Conservation (phyloP, 2,329 filamentous ascomycete species). For the Lecanicillium sp. region DNA sequence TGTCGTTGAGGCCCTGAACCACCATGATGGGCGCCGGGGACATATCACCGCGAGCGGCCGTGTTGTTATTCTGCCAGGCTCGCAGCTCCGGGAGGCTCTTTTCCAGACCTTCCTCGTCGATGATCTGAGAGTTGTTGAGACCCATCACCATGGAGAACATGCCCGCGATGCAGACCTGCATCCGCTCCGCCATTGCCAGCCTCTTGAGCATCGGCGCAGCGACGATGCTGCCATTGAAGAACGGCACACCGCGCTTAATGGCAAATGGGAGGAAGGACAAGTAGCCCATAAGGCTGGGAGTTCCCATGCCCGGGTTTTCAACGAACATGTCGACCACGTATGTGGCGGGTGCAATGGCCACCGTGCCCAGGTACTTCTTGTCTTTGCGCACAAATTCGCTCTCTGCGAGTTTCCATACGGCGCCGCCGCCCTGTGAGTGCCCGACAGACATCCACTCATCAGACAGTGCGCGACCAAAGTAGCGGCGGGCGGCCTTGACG, state of each 20-base stretch:
- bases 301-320: neutral
- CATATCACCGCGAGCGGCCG: conserved; percentile 7
- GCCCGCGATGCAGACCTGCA: conserved; percentile 12
- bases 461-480: conserved; percentile 9
- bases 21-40: conserved; percentile 16
- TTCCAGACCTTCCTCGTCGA: neutral
- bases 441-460: conserved; percentile 15
- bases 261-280: conserved; percentile 8
- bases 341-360: conserved; percentile 15
- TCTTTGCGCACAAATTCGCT: conserved; percentile 10
- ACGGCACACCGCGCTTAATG: conserved; percentile 4
- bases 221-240: neutral
- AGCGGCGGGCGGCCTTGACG: conserved; percentile 11
- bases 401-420: conserved; percentile 19
- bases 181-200: conserved; percentile 6
- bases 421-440: conserved; percentile 19
- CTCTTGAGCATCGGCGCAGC: conserved; percentile 1
- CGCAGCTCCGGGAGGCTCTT: neutral
- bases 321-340: conserved; percentile 15
- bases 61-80: conserved; percentile 9
- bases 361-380: conserved; percentile 12
- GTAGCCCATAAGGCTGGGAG: neutral
- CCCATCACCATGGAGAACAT: conserved; percentile 12
- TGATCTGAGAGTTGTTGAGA: neutral
- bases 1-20: conserved; percentile 14